Base-by-base conservation (phyloP, 1,284 basidiomycete genomes). In the Neotropicomus parvogracilis region DNA sequence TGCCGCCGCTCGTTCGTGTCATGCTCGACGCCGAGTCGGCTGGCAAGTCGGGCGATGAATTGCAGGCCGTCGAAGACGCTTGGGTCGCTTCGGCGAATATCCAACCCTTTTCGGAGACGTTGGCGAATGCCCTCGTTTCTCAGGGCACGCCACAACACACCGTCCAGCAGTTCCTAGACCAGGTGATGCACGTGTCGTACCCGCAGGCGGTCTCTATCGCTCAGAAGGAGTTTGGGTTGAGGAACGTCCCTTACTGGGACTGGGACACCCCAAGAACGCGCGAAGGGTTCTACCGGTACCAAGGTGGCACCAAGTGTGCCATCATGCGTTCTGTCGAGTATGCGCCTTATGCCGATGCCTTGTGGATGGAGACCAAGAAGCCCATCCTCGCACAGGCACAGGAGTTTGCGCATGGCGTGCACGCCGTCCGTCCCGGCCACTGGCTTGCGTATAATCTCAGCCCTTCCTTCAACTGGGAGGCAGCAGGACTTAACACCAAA, bases 331-430 rank as follows among this genome's bases (percentile, higher is more conserved):
- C 90, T 26, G 76, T 93, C 55, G 94, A 92, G 29, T 99, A 93
- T 63, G 93, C 93, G 19, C 94, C 92, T 2, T 92, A 95, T 69
- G 87, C 91, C 33, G 95, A 97, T 68, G 72, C 94, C 46, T 66
- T 95, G 55, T 94, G 93, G 93, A 95, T 97, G 93, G 95, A 99
- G 79, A 99, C 97, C 54, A 95, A 95, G 77, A 88, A 82, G 63
- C 95, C 95, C n/a, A 95, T 97, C 70, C 75, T 95, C 41, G 72
- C 84, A 1, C 95, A 99, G 72, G 97, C 95, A 28, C 82, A 81
- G 64, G 92, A 97, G 75, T 99, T 99, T 63, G 86, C 94, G 9
- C 76, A 80, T 16, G 92, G 93, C 44, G 91, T 97, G 32, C 91
- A 90, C 59, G 80, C 81, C 24, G 85, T 74, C 41, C 78, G 79